Evolutionary conservation across 176 grass and related monocot genomes (phyloP).

Genomic region (Oropetium thomaeum): DNA sequence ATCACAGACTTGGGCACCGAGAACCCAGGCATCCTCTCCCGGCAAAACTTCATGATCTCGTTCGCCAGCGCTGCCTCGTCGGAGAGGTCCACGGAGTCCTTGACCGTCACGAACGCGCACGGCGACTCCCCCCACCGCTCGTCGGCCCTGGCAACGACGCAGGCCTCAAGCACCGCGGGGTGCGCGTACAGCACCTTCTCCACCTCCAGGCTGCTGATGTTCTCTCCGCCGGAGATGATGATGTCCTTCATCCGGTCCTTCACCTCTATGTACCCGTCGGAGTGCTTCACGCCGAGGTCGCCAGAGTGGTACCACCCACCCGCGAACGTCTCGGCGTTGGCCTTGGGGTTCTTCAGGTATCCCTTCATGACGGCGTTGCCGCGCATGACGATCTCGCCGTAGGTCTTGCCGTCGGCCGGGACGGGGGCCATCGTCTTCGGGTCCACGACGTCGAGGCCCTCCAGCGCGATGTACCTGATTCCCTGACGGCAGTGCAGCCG

Average conservation of each 20-base stretch:
- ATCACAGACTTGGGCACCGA: conserved; percentile 87
- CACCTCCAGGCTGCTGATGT: conserved; percentile 96
- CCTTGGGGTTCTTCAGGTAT: conserved; percentile 87
- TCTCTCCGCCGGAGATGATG: conserved; percentile 95
- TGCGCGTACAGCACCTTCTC: conserved; percentile 72
- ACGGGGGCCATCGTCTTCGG: conserved; percentile 75
- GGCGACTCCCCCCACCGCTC: conserved; percentile 93
- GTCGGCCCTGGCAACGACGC: conserved; percentile 75
- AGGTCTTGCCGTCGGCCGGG: conserved; percentile 65
- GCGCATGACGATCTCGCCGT: conserved; percentile 79
- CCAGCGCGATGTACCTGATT: conserved; percentile 68
- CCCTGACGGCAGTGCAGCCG: conserved; percentile 76
- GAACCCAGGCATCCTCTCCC: conserved; percentile 73
- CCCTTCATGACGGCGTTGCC: conserved; percentile 96
- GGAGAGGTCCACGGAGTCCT: conserved; percentile 40
- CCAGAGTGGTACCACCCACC: conserved; percentile 92
- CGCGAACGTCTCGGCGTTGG: conserved; percentile 67
- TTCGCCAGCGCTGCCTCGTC: conserved; percentile 48
- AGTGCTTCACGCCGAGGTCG: conserved; percentile 90
- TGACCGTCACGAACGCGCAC: conserved; percentile 74
- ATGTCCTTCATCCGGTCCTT: conserved; percentile 96
- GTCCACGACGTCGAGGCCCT: conserved; percentile 72
- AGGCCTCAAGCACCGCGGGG: conserved; percentile 67
- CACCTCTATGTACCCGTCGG: conserved; percentile 79
- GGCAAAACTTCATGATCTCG: conserved; percentile 75